A percentile compares a stretch with the other conserved stretches of the same genome.
Conservation (phyloP, 2,329 filamentous ascomycete species). For the Aspergillus ruber region DNA sequence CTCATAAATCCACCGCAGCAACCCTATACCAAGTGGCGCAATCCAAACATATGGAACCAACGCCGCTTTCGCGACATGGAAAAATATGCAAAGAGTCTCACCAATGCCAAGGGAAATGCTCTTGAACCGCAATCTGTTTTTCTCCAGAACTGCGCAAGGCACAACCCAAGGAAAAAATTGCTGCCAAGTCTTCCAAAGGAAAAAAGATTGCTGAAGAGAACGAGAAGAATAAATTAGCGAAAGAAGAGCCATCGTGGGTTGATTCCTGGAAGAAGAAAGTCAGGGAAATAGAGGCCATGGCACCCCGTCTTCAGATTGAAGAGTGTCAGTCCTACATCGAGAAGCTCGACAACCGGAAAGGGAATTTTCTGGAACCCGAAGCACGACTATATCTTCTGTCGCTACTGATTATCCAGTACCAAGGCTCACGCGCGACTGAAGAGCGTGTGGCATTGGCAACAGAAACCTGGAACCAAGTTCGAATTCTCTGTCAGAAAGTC, state of each 20-base stretch:
- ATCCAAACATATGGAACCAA: slow-evolving; percentile 42
- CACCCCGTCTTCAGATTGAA: not conserved
- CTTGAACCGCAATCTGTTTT: slow-evolving; percentile 1
- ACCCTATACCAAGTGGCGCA: slow-evolving; percentile 5
- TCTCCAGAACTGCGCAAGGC: not conserved
- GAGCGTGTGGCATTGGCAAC: not conserved
- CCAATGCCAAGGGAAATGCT: slow-evolving; percentile 43
- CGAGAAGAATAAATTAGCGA: not conserved
- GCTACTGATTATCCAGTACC: not conserved
- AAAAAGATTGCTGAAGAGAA: not conserved
- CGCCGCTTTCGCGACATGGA: slow-evolving; percentile 60
- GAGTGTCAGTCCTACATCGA: not conserved
- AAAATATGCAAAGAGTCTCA: slow-evolving; percentile 63
- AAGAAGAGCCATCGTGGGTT: not conserved
- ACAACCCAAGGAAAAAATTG: not conserved
- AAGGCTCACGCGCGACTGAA: not conserved
- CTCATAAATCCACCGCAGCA: slow-evolving; percentile 5
- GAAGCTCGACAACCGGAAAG: not conserved
- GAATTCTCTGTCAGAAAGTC: not conserved
- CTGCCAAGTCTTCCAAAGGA: not conserved
- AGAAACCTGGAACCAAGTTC: not conserved
- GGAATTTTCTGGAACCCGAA: not conserved
- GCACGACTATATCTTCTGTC: slow-evolving; percentile 1
- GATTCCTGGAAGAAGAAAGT: not conserved
- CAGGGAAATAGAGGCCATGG: not conserved